Evolutionary conservation across 805 yeast genomes (phyloP).

Genomic region (Saturnispora besseyi): DNA sequence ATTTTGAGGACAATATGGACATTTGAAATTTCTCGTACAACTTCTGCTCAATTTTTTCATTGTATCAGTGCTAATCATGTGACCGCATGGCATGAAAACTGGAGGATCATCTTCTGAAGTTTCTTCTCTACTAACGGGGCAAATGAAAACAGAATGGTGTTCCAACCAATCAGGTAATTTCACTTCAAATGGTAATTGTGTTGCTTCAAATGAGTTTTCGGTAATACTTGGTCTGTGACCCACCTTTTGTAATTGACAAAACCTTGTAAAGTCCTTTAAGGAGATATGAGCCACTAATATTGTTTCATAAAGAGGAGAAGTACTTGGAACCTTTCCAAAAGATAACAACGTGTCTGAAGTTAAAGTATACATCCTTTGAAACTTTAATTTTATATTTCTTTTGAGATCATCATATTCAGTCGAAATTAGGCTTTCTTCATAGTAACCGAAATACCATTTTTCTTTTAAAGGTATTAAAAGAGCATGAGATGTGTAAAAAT

Average conservation of each 20-base stretch:
- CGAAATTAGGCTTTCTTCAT: not conserved
- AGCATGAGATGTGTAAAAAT: not conserved
- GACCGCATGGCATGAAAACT: slow-evolving; percentile 31
- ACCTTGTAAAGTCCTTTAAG: slow-evolving; percentile 40
- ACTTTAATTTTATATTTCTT: not conserved
- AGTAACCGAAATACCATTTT: not conserved
- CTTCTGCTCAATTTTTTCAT: slow-evolving; percentile 37
- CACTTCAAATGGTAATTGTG: slow-evolving; percentile 33
- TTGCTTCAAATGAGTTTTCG: slow-evolving; percentile 39
- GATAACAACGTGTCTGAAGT: not conserved
- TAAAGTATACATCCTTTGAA: not conserved
- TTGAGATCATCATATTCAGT: not conserved
- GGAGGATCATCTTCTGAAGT: slow-evolving; percentile 53
- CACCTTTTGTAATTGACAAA: slow-evolving; percentile 41
- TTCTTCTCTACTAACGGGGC: slow-evolving; percentile 61
- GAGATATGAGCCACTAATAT: slow-evolving; percentile 22
- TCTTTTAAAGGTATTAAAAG: not conserved
- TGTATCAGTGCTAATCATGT: slow-evolving; percentile 49
- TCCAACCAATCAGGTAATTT: slow-evolving; percentile 8
- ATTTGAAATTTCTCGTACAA: slow-evolving; percentile 35
- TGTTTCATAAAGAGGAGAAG: not conserved
- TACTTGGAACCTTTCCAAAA: slow-evolving; percentile 19
- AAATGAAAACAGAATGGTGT: slow-evolving; percentile 44
- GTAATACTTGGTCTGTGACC: slow-evolving; percentile 29
- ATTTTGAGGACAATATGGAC: slow-evolving; percentile 62